Evolutionary conservation across 441 rosid genomes (phyloP).

Genomic region (Mallotus repandus): DNA sequence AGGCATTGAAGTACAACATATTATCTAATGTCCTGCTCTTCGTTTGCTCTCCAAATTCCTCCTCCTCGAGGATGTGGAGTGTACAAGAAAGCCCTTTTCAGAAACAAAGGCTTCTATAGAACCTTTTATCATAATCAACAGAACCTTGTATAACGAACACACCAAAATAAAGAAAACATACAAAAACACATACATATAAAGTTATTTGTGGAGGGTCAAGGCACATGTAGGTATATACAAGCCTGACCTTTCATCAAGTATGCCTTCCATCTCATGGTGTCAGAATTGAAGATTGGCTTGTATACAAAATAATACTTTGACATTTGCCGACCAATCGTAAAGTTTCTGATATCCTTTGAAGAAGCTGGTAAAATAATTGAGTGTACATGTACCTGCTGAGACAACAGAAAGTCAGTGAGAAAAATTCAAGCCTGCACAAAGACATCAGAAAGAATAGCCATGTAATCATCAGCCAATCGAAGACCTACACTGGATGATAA

Average conservation of each 20-base stretch:
- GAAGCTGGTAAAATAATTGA: conserved; percentile 12
- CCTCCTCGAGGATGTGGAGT: conserved; percentile 23
- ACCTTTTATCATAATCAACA: conserved; percentile 14
- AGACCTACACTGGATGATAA: neutral
- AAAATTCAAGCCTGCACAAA: neutral
- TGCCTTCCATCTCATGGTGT: conserved; percentile 15
- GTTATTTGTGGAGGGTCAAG: conserved; percentile 23
- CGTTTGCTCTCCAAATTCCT: conserved; percentile 12
- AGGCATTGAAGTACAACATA: conserved; percentile 4
- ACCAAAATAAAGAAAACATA: conserved; percentile 21
- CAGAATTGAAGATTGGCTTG: conserved; percentile 11
- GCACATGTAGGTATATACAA: conserved; percentile 34
- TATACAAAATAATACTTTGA: neutral
- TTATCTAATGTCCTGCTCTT: neutral
- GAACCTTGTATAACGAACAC: conserved; percentile 16
- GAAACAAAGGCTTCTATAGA: conserved; percentile 15
- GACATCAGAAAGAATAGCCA: neutral
- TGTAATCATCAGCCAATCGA: neutral
- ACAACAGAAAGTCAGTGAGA: neutral
- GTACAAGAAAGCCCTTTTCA: conserved; percentile 18
- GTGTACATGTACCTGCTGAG: conserved; percentile 20
- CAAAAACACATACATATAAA: conserved; percentile 16
- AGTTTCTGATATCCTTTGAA: conserved; percentile 13
- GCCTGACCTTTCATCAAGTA: conserved; percentile 22
- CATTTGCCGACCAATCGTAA: conserved; percentile 16